Evolutionary conservation across 177 flowering plant genomes (phyloP), one percentile per base, ranked within the genome.

Genomic region (Telopea speciosissima): DNA sequence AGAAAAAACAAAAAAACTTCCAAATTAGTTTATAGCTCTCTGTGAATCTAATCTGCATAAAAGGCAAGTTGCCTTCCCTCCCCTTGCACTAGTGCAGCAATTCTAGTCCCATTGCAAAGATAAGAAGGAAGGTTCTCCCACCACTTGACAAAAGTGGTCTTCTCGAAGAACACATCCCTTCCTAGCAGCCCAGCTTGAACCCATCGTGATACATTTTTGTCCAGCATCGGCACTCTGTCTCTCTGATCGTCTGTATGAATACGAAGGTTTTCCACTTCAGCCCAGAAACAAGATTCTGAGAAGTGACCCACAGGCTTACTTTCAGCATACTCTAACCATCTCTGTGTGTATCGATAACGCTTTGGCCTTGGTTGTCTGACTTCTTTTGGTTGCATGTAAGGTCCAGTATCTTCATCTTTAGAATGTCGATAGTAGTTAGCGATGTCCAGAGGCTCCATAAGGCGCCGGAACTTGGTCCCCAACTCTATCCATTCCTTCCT

Each of bases 351-450:
- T 75, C 74, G 84, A 68, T 93, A 93, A 28, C 95, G 88, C 65
- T 40, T 80, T 1, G 98, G 98, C 81, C 98, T 36, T 36, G 40
- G 40, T 36, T 36, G 40, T 36, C 40, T 83, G 22, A 83, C 92
- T 42, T 74, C 79, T 2, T 1, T 22, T 36, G 40, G 40, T 36
- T 8, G 40, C 86, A 84, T 36, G 74, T 93, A 93, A 9, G 92
- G 79, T 10, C 92, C 95, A 2, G 90, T 83, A 74, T 86, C 93
- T 28, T 87, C 89, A 49, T 85, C 81, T 84, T 77, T 84, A 23
- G 61, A 65, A 71, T 93, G 95, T 23, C 98, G 72, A 61, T 93
- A 91, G 77, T 86, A 93, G 75, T 93, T 93, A 31, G 97, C 97
- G 3, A 93, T 90, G 73, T 93, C 98, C 54, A 93, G 74, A 22